Evolutionary conservation across 495 filamentous ascomycete species (phyloP), one percentile per base, ranked within the genome.

Genomic region (Neurospora sp.): DNA sequence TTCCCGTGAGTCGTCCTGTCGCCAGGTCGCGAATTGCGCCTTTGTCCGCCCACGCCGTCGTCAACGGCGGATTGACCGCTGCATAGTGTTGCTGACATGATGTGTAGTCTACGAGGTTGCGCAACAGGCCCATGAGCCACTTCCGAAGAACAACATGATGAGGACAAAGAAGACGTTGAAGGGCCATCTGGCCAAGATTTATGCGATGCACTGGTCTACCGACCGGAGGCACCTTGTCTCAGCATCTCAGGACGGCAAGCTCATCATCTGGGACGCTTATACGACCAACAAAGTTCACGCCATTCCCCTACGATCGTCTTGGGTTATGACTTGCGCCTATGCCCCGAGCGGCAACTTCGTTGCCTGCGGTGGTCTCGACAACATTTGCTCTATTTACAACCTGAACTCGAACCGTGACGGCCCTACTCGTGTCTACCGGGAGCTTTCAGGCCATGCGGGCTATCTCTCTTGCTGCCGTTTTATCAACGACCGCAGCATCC

Each of bases 291-390:
- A 99, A 82, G 96, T 99, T 39, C 96, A 99, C 86, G 96, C 96
- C 81, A 99, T 99, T 77, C 96, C 96, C n/a, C 87, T 99, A 66
- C 90, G 96, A 71, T 99, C 96, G 8, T 99, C 96, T 35, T 99
- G 96, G 96, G 96, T 99, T 80, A 99, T 99, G 96, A 99, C 95
- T 77, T 99, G 96, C 88, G 96, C 96, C 77, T 99, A 99, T 83
- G 95, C 96, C 78, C 96, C 96, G 14, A 97, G 94, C 81, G 96
- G 96, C 23, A 99, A 99, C 83, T 99, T 93, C 80, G 96, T 99
- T 71, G 96, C 96, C 38, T 99, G 96, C 80, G 96, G 96, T 86
- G 96, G 96, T 86, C 88, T 99, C 72, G 96, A 99, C 83, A 99
- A 99, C 85, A 99, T 99, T 80, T 98, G 96, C 88, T 98, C 96